Conservation (phyloP, 169 alveolate species). For the Babesia ovis region DNA sequence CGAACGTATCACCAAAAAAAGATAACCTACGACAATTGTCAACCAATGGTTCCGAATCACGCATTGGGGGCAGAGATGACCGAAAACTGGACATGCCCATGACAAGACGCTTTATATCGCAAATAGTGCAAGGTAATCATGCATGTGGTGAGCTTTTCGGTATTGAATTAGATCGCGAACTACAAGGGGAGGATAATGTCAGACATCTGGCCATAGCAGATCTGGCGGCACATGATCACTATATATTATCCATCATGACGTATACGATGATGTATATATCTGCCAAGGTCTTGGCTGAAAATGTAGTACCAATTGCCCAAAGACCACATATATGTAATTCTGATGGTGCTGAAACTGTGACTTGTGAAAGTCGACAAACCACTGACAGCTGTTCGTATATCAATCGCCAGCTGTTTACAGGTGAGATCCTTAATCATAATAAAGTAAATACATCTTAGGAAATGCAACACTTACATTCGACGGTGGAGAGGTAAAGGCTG, state of each 20-base stretch:
- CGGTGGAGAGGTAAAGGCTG: neutral
- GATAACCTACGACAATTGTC: neutral
- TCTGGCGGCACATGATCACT: neutral
- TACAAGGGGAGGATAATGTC: no score
- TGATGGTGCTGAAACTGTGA: no score
- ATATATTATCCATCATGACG: neutral
- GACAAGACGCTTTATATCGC: neutral
- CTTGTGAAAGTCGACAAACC: no score
- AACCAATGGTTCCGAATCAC: neutral
- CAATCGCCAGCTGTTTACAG: no score
- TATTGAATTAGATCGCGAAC: neutral
- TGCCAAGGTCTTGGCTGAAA: conserved; percentile 7
- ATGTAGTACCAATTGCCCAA: neutral
- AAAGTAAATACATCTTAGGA: no score
- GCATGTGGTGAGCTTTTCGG: conserved; percentile 17
- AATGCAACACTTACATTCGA: conserved; percentile 9
- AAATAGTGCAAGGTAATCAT: neutral
- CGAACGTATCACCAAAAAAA: neutral
- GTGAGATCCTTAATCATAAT: no score
- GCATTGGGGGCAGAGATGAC: neutral
- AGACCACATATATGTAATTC: neutral
- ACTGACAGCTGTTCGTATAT: no score
- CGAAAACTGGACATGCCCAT: neutral
- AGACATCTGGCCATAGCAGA: neutral
- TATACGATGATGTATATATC: conserved; percentile 2